Conservation (phyloP, 345 rosid genomes). For the Lepidium aucheri region DNA sequence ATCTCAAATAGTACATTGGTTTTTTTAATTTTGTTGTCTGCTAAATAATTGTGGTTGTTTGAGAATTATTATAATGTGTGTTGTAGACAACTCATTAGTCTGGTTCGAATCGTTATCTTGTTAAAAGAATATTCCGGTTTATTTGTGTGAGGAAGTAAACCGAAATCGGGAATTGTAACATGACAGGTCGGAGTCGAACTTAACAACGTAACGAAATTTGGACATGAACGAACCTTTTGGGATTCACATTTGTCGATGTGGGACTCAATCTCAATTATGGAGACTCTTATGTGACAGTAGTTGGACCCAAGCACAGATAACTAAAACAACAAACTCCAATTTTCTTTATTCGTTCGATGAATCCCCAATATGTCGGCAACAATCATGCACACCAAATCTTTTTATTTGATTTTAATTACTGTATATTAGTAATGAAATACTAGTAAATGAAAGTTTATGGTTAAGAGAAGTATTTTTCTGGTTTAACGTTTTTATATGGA, state of each 20-base stretch:
- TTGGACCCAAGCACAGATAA: constrained; percentile 2
- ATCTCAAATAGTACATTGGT: neutral
- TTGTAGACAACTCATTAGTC: constrained; percentile 6
- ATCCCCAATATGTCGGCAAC: constrained; percentile 30
- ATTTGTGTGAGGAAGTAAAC: neutral
- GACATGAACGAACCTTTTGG: constrained; percentile 10
- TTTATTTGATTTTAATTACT: neutral
- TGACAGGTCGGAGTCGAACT: neutral
- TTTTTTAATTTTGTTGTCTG: too few species aligned
- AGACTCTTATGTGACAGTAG: constrained; percentile 17
- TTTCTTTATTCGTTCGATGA: constrained; percentile 6
- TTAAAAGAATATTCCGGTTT: neutral
- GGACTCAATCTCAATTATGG: constrained; percentile 18
- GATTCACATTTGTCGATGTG: constrained; percentile 14
- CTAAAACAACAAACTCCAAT: constrained; percentile 7
- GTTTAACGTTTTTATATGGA: too few species aligned
- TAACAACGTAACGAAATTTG: constrained; percentile 7
- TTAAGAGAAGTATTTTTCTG: too few species aligned
- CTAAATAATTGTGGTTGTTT: neutral
- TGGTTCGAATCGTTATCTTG: neutral
- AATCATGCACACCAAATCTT: constrained; percentile 18
- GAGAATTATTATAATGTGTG: neutral
- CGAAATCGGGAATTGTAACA: neutral
- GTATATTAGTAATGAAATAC: too few species aligned
- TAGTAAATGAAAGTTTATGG: too few species aligned